Evolutionary conservation across 2,329 filamentous ascomycete species (phyloP).

Genomic region (Hymenoscyphus occultus): DNA sequence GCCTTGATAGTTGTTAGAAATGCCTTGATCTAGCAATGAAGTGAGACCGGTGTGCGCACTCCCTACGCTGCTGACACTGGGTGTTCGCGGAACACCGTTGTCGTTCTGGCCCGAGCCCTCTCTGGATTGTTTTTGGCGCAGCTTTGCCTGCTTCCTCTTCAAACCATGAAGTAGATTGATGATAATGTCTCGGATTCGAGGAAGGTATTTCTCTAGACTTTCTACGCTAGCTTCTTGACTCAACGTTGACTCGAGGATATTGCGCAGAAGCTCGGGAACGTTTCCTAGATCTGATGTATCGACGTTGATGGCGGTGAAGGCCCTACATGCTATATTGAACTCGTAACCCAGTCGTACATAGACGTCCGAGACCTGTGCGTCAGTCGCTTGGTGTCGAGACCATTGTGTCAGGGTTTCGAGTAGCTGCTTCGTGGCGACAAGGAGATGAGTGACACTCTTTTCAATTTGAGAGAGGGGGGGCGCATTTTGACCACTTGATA

Average conservation of each 20-base stretch:
- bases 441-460: conserved; percentile 95
- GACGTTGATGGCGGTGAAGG: conserved; percentile 95
- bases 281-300: conserved; percentile 93
- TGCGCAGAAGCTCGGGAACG: conserved; percentile 84
- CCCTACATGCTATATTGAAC: conserved; percentile 97
- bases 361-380: conserved; percentile 95
- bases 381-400: conserved; percentile 88
- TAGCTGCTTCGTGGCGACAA: conserved; percentile 96
- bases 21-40: conserved; percentile 56
- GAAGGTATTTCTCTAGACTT: conserved; percentile 90
- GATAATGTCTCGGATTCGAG: conserved; percentile 95
- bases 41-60: conserved; percentile 58
- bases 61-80: conserved; percentile 56
- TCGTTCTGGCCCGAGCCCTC: conserved; percentile 40
- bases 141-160: conserved; percentile 93
- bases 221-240: conserved; percentile 94
- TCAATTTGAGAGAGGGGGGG: conserved; percentile 82
- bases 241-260: conserved; percentile 90
- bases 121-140: conserved; percentile 62
- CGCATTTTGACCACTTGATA: conserved; percentile 26
- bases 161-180: conserved; percentile 94
- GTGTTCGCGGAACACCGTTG: conserved; percentile 39
- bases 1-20: conserved; percentile 29
- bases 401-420: conserved; percentile 96
- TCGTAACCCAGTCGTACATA: conserved; percentile 97